Base-by-base conservation (phyloP, 805 yeast species). In the Wickerhamiella lipophila region DNA sequence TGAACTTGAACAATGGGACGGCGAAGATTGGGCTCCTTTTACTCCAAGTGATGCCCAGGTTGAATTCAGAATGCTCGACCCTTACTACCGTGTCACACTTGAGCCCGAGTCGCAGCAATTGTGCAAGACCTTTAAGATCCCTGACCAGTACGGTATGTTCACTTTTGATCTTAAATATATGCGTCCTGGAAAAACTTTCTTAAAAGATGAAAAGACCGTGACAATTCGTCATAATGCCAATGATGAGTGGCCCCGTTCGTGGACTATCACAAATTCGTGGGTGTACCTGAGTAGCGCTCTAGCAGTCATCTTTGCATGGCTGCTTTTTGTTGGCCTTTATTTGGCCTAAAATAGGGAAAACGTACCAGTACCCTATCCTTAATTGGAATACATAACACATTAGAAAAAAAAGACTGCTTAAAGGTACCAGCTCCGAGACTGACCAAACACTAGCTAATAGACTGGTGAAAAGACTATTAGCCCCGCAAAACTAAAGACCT, bases 61-160 rank as follows among this genome's bases (percentile, higher is more conserved):
- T 50, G 88, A 86, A 59, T 78, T 87, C 64, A 77, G 75, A 59
- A 81, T 92, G 89, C 75, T 92, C 54, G 97, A 92, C 63, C 98
- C 99, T 39, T 92, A 89, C 69, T 87, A 87, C 62, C 78, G 98
- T 60, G 62, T 89, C 50, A 78, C 73, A 52, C 68, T 92, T 59
- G 70, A 70, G 8, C 63, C 68, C 2, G 66, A 67, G 26, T 60
- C 58, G 2, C 64, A 68, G 4, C 64, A 72, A n/a, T 80, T 78
- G 59, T 59, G 72, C 35, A 67, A 62, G 43, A 62, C 68, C 16
- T 86, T 92, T 65, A 73, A 73, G 42, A 66, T 86, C 34, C 99
- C 99, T 19, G 96, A 89, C 64, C 96, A 87, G 60, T 95, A 92
- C 65, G 99, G 99, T 50, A 83, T 92, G 75, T 92, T 87, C 68